phyloP scores from a whole-genome alignment of 495 filamentous ascomycete species.

The Hypoxylon cercidicola region DNA sequence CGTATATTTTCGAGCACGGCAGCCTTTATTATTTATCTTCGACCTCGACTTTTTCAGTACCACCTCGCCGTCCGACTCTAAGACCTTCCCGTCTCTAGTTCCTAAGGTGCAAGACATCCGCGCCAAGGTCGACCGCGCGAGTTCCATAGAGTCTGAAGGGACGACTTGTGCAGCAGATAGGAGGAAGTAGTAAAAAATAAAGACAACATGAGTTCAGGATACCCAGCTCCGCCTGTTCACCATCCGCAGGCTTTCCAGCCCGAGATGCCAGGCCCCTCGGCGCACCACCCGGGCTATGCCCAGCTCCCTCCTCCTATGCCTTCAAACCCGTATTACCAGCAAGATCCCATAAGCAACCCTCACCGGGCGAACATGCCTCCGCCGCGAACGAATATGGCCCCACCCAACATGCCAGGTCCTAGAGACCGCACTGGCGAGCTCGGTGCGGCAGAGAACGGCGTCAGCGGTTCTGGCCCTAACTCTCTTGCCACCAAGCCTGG shows the following conservation, averaged over 20 bases:
- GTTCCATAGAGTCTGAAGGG: slow-evolving; percentile 8
- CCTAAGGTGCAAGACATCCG: slow-evolving; percentile 14
- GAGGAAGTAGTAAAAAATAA: slow-evolving; percentile 22
- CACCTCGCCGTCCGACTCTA: slow-evolving; percentile 9
- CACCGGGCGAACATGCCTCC: slow-evolving; percentile 49
- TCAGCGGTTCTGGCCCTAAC: slow-evolving; percentile 29
- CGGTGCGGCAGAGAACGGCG: slow-evolving; percentile 35
- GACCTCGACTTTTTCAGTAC: slow-evolving; percentile 21
- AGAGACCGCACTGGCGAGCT: slow-evolving; percentile 37
- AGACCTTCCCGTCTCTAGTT: slow-evolving; percentile 9
- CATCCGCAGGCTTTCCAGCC: slow-evolving; percentile 42
- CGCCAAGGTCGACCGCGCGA: slow-evolving; percentile 10
- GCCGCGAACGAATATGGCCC: slow-evolving; percentile 47
- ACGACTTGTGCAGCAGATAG: slow-evolving; percentile 18
- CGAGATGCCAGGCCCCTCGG: slow-evolving; percentile 44
- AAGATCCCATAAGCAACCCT: slow-evolving; percentile 46
- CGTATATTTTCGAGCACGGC: slow-evolving; percentile 31
- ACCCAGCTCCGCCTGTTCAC: slow-evolving; percentile 46
- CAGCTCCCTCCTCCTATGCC: slow-evolving; percentile 47
- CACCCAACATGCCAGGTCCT: slow-evolving; percentile 45
- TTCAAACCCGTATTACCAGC: slow-evolving; percentile 40
- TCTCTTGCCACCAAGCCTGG: slow-evolving; percentile 39
- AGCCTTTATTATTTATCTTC: not conserved
- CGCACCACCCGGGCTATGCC: slow-evolving; percentile 46
- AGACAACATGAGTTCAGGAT: slow-evolving; percentile 47